Percentiles rank a stretch among this genome's conserved stretches.
These are phyloP conservation scores for Erodium chrysanthum DNA, from an alignment of 441 rosid genomes.

Conservation along the genomic window DNA sequence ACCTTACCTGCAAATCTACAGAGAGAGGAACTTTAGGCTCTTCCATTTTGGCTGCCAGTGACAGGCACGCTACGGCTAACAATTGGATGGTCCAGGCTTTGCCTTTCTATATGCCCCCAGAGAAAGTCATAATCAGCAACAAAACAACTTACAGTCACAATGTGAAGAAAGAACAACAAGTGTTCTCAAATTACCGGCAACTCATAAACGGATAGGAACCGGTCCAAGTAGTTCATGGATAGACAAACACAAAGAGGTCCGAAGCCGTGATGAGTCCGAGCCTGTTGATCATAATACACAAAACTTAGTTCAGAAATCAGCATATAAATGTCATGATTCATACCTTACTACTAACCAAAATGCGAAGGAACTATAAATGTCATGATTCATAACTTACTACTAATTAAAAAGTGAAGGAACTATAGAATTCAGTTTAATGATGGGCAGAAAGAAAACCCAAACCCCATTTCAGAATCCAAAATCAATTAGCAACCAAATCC, in stretches of 20 bases:
- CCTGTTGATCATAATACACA: slow-evolving; percentile 30
- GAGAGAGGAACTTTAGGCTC: slow-evolving; percentile 40
- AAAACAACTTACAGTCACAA: not conserved
- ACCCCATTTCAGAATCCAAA: not conserved
- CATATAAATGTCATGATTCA: not conserved
- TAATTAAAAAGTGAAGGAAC: not conserved
- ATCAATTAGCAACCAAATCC: not conserved
- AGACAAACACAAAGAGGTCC: slow-evolving; percentile 30
- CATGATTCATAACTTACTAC: too few species aligned
- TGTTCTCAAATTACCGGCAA: slow-evolving; percentile 33
- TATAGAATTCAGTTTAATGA: not conserved
- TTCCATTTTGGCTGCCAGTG: slow-evolving; percentile 53
- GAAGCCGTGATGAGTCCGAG: slow-evolving; percentile 27
- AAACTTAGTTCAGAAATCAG: slow-evolving; percentile 9
- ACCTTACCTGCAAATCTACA: slow-evolving; percentile 43
- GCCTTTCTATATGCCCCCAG: slow-evolving; percentile 28
- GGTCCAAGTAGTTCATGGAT: slow-evolving; percentile 36
- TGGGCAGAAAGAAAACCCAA: not conserved
- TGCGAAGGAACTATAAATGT: not conserved
- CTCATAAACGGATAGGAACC: slow-evolving; percentile 36
- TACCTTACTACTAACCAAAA: too few species aligned
- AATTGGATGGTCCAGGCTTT: slow-evolving; percentile 43
- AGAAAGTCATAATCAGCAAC: slow-evolving; percentile 11
- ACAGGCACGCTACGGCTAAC: slow-evolving; percentile 46
- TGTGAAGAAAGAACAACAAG: not conserved